phyloP scores from a whole-genome alignment of 2,329 filamentous ascomycete genomes.

The Thyridium curvatum region DNA sequence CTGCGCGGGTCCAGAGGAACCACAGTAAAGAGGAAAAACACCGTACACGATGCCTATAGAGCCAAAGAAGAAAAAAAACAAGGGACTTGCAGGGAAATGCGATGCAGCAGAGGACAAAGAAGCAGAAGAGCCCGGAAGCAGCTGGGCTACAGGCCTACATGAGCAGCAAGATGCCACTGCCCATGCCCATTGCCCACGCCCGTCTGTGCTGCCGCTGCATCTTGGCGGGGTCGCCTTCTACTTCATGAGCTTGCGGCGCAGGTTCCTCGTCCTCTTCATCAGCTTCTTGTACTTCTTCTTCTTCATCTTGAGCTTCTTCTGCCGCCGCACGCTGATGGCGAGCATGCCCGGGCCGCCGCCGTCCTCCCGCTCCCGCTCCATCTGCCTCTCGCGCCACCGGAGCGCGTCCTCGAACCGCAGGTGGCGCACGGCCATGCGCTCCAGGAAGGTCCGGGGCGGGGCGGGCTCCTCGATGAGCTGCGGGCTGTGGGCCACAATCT shows the following conservation, averaged over 20 bases:
- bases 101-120: too few species aligned
- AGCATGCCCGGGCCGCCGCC: slow-evolving; percentile 47
- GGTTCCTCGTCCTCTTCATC: slow-evolving; percentile 83
- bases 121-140: too few species aligned
- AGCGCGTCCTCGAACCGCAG: slow-evolving; percentile 49
- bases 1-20: too few species aligned
- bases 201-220: too few species aligned
- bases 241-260: slow-evolving; percentile 66
- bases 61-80: too few species aligned
- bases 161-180: too few species aligned
- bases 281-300: slow-evolving; percentile 99
- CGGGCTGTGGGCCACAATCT: slow-evolving; percentile 55
- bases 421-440: slow-evolving; percentile 63
- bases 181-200: too few species aligned
- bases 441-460: slow-evolving; percentile 52
- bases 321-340: slow-evolving; percentile 84
- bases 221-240: too few species aligned
- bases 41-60: too few species aligned
- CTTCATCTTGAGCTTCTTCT: slow-evolving; percentile 98
- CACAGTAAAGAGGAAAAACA: too few species aligned
- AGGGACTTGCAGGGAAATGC: too few species aligned
- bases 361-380: slow-evolving; percentile 19
- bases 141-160: too few species aligned
- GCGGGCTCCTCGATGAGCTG: slow-evolving; percentile 44
- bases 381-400: slow-evolving; percentile 24